Conservation (phyloP, 1,139 yeast genomes). For the Suhomyces panamericanus region DNA sequence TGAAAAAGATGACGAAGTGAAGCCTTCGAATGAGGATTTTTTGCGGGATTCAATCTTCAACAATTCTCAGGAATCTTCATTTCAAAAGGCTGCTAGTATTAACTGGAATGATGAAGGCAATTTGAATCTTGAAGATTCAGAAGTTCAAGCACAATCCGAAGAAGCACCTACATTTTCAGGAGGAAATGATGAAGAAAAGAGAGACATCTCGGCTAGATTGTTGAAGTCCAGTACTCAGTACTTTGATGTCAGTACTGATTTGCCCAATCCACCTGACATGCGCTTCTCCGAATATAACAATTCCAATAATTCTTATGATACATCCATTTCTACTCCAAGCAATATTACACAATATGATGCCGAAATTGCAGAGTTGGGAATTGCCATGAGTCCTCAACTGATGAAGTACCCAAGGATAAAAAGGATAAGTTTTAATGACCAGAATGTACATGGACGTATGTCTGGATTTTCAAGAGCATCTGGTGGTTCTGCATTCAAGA, state of each 20-base stretch:
- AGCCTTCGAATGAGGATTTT: not conserved
- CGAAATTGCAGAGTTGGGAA: conserved; percentile 47
- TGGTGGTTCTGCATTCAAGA: conserved; percentile 26
- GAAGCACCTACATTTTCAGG: conserved; percentile 9
- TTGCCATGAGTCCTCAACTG: conserved; percentile 45
- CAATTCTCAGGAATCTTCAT: conserved; percentile 34
- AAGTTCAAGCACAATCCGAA: conserved; percentile 9
- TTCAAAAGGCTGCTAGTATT: conserved; percentile 44
- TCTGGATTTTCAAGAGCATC: conserved; percentile 30
- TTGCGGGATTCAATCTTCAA: conserved; percentile 6
- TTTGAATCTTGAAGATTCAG: conserved; percentile 31
- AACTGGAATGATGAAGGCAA: conserved; percentile 46
- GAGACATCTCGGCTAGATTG: conserved; percentile 5
- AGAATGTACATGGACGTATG: conserved; percentile 18
- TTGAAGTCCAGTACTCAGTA: conserved; percentile 21
- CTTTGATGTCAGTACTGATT: conserved; percentile 23
- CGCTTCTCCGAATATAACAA: conserved; percentile 5
- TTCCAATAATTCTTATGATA: conserved; percentile 25
- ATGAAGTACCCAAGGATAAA: conserved; percentile 20
- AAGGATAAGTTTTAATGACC: conserved; percentile 32
- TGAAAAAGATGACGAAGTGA: not conserved
- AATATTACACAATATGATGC: conserved; percentile 44
- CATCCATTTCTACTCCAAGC: conserved; percentile 43
- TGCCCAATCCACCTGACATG: conserved; percentile 20
- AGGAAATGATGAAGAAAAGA: conserved; percentile 5